Conservation (phyloP, 768 basidiomycete genomes). For the Clavulina sp. region DNA sequence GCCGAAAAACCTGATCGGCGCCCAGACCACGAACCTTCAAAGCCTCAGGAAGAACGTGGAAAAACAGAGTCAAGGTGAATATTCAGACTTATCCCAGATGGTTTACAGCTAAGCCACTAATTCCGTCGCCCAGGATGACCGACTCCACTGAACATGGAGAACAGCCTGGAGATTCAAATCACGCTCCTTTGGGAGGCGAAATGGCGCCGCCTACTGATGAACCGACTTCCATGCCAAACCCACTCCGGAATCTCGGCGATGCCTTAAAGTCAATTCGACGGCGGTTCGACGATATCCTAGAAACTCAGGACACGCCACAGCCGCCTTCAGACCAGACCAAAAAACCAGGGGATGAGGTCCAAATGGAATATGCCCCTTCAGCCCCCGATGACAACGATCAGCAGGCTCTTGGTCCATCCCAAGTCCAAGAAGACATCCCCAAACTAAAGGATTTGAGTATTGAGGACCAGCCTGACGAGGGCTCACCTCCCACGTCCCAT, state of each 20-base stretch:
- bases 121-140: too few relatives aligned
- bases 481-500: too few relatives aligned
- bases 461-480: constrained; percentile 16
- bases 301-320: constrained; percentile 23
- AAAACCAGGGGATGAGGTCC: constrained; percentile 12
- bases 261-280: constrained; percentile 63
- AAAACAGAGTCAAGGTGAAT: too few relatives aligned
- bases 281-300: constrained; percentile 67
- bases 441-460: constrained; percentile 69
- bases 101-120: too few relatives aligned
- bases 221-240: constrained; percentile 25
- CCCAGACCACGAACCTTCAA: too few relatives aligned
- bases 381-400: constrained; percentile 52
- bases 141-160: too few relatives aligned
- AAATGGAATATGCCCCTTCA: constrained; percentile 59
- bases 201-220: background rate
- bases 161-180: too few relatives aligned
- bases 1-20: too few relatives aligned
- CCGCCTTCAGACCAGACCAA: constrained; percentile 25
- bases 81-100: too few relatives aligned
- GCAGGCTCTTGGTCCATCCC: constrained; percentile 81
- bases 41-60: too few relatives aligned
- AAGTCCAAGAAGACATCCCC: constrained; percentile 55
- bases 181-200: too few relatives aligned
- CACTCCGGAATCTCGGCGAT: constrained; percentile 69